Conservation (phyloP, 2,329 filamentous ascomycete species). For the Xylaria sp. region DNA sequence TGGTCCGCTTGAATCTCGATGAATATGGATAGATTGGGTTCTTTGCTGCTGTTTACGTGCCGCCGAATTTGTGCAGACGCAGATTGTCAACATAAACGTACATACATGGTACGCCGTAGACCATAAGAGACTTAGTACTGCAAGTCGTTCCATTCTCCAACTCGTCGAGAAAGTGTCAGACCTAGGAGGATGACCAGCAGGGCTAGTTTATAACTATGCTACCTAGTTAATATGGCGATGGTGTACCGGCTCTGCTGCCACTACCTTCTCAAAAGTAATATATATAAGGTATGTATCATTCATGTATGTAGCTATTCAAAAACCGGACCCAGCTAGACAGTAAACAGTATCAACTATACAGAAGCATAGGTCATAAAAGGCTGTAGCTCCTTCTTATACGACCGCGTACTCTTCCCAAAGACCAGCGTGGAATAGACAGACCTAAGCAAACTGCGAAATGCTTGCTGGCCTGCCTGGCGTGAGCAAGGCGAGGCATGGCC, state of each 20-base stretch:
- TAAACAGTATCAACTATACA: too few relatives aligned
- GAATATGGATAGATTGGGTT: neutral
- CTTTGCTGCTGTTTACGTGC: neutral
- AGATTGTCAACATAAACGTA: neutral
- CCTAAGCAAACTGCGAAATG: neutral
- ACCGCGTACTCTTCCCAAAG: neutral
- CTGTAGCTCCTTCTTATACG: neutral
- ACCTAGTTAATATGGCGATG: neutral
- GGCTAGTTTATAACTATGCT: neutral
- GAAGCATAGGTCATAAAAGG: neutral
- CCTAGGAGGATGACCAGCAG: neutral
- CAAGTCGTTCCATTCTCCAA: neutral
- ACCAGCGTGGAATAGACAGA: neutral
- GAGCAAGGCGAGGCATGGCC: too few relatives aligned
- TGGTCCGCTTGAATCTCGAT: neutral
- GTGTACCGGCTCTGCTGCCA: neutral
- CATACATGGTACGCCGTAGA: neutral
- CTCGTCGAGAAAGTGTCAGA: neutral
- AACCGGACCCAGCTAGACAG: too few relatives aligned
- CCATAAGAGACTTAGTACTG: neutral
- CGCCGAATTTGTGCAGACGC: neutral
- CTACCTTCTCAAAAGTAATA: too few relatives aligned
- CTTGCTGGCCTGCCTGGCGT: neutral
- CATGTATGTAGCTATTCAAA: neutral
- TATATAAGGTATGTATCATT: neutral